These are phyloP conservation scores for Glebionis coronaria DNA, from an alignment of 129 eudicot species.

Conservation along the genomic window DNA sequence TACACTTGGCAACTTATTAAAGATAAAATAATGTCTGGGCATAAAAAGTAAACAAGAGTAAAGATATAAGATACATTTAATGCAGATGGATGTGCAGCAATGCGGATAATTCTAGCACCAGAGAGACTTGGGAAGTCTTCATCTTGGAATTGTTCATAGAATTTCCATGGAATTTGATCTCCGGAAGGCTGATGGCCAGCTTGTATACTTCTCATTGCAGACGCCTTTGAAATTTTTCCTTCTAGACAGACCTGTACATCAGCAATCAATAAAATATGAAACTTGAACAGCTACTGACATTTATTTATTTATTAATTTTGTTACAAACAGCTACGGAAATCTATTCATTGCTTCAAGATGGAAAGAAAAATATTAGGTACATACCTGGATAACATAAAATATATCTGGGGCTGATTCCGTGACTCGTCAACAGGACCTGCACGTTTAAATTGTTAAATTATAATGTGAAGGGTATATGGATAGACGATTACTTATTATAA, in stretches of 20 bases:
- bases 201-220: constrained; percentile 67
- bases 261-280: constrained; percentile 10
- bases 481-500: too few relatives aligned
- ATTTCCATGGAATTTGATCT: constrained; percentile 98
- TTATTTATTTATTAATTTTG: too few relatives aligned
- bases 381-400: constrained; percentile 90
- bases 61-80: constrained; percentile 53
- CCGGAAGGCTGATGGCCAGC: constrained; percentile 79
- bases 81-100: constrained; percentile 92
- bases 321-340: too few relatives aligned
- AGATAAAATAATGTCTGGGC: background rate
- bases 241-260: constrained; percentile 69
- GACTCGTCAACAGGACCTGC: constrained; percentile 95
- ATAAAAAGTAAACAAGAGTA: background rate
- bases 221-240: constrained; percentile 71
- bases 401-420: constrained; percentile 86
- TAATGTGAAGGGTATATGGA: too few relatives aligned
- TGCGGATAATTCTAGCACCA: constrained; percentile 94
- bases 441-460: constrained; percentile 1
- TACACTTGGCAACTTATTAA: too few relatives aligned
- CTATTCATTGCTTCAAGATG: background rate
- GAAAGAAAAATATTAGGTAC: constrained; percentile 13
- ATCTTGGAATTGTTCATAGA: constrained; percentile 71
- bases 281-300: background rate
- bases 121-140: constrained; percentile 82